Evolutionary conservation across 108 stramenopile genomes (phyloP).

Genomic region (Aurantiochytrium sp.): DNA sequence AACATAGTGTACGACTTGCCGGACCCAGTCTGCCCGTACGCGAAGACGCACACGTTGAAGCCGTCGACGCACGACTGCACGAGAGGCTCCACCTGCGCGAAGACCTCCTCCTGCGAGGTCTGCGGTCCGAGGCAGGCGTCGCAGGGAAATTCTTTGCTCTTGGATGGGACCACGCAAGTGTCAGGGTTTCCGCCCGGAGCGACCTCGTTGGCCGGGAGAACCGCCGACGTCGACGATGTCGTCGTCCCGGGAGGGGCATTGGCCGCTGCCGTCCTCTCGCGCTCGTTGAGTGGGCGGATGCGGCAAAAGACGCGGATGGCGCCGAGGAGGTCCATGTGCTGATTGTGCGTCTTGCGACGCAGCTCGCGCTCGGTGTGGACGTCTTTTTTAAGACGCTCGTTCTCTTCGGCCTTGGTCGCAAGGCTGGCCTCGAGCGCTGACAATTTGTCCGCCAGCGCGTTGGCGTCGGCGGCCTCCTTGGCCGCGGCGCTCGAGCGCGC

Average conservation of each 20-base stretch:
- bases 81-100: slow-evolving; percentile 54
- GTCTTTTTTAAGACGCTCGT: background rate
- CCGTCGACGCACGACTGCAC: slow-evolving; percentile 57
- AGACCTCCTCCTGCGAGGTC: slow-evolving; percentile 50
- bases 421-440: background rate
- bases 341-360: slow-evolving; percentile 18
- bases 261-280: background rate
- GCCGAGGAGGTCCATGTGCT: background rate
- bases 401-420: background rate
- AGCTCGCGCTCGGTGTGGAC: background rate
- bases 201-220: background rate
- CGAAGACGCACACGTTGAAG: slow-evolving; percentile 64
- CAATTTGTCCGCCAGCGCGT: background rate
- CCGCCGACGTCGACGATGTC: no score
- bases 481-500: background rate
- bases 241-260: no score
- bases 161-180: background rate
- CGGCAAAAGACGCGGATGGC: slow-evolving; percentile 20
- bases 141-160: slow-evolving; percentile 47
- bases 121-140: slow-evolving; percentile 44
- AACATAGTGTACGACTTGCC: slow-evolving; percentile 64
- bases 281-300: background rate
- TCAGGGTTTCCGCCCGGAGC: background rate
- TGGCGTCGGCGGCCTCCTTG: background rate
- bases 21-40: slow-evolving; percentile 63